A percentile compares a stretch with the other conserved stretches of the same genome.
phyloP scores from a whole-genome alignment of 345 rosid species.

The Melaleuca alternifolia region DNA sequence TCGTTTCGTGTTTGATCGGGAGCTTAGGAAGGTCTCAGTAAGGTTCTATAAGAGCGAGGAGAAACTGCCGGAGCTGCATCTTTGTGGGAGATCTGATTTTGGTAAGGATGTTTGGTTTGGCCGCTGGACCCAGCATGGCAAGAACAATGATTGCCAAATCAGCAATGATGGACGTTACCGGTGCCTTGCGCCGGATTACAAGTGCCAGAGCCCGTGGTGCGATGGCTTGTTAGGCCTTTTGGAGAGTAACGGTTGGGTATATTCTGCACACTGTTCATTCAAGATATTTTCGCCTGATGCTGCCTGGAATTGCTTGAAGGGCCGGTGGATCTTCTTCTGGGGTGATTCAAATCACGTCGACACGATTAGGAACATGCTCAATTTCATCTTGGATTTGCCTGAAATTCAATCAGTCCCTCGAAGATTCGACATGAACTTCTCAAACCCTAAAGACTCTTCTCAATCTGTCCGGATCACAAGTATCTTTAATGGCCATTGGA shows the following conservation, averaged over 20 bases:
- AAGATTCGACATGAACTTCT: constrained; percentile 69
- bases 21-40: constrained; percentile 35
- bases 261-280: constrained; percentile 78
- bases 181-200: constrained; percentile 48
- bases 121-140: constrained; percentile 85
- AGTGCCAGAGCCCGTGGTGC: constrained; percentile 83
- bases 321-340: constrained; percentile 93
- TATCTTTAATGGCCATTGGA: constrained; percentile 93
- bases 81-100: constrained; percentile 57
- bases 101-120: constrained; percentile 67
- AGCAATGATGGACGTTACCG: constrained; percentile 71
- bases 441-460: constrained; percentile 54
- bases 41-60: constrained; percentile 27
- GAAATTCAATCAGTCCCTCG: constrained; percentile 62
- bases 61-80: constrained; percentile 32
- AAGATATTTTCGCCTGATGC: constrained; percentile 38
- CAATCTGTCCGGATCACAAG: constrained; percentile 77
- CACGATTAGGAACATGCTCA: constrained; percentile 75
- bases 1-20: constrained; percentile 45
- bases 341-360: constrained; percentile 97
- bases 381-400: constrained; percentile 63
- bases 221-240: constrained; percentile 54
- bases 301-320: constrained; percentile 77
- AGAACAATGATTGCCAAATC: constrained; percentile 49
- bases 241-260: constrained; percentile 99